Evolutionary conservation across 805 yeast genomes (phyloP), one percentile per base, ranked within the genome.

Genomic region (Teunomyces gatunensis): DNA sequence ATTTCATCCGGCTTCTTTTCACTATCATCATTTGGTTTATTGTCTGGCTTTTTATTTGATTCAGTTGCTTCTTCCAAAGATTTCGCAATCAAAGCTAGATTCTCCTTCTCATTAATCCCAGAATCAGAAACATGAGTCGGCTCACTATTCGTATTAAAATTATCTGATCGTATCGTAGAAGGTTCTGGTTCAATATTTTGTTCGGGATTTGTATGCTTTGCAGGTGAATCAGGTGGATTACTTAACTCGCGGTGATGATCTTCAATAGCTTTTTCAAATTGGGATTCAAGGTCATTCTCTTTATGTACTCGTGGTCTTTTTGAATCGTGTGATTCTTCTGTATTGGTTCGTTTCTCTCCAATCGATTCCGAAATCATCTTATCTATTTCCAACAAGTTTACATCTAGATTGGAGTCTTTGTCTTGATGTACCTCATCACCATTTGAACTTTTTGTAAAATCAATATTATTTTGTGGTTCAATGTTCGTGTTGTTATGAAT

Each of bases 41-140:
- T 27, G 11, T 39, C 42, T 15, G 17, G 18, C 34, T 40, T 40
- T 12, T 29, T 48, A 30, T 47, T 49, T 3, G 58, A 28, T 36
- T 60, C 57, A 2, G 72, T 65, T 5, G 72, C 72, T 12, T 61
- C 56, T 42, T 65, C 66, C 39, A 69, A 58, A 47, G 66, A 63
- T 39, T 54, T 56, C 2, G 71, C 72, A 13, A 68, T 67, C 61
- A 64, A 54, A 39, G 61, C 63, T 17, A 68, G 53, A 39, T 60
- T 57, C 39, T 53, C 60, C 30, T 57, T 56, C 41, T 67, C 71
- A 33, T 56, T 49, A 3, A 55, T 40, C 3, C 25, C 30, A 27
- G 40, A 10, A 11, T 20, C 40, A n/a, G 28, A n/a, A 7, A 13
- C 13, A 12, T 37, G 40, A 6, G 11, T 6, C 13, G 40, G 23